A percentile compares a stretch with the other conserved stretches of the same genome.
These are phyloP conservation scores for Harrya chromipes DNA, from an alignment of 768 basidiomycete species.

Conservation along the genomic window DNA sequence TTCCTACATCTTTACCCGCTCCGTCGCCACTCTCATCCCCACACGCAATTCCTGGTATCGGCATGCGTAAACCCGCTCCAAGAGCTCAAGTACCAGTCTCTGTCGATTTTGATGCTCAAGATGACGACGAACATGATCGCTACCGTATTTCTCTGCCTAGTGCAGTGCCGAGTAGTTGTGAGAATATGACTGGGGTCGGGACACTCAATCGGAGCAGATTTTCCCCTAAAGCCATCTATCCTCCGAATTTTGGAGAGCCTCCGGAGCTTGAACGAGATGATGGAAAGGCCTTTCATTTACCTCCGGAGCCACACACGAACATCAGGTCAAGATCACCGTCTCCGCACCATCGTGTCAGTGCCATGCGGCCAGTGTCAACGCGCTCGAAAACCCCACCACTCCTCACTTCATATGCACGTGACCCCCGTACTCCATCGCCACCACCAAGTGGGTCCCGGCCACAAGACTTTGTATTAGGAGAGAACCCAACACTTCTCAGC, in stretches of 20 bases:
- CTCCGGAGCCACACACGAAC: slow-evolving; percentile 16
- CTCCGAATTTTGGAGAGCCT: slow-evolving; percentile 8
- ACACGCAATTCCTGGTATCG: slow-evolving; percentile 31
- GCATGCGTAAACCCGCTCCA: slow-evolving; percentile 62
- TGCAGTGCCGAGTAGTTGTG: slow-evolving; percentile 46
- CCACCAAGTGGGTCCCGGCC: slow-evolving; percentile 19
- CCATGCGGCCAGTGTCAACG: slow-evolving; percentile 34
- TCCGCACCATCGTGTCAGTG: slow-evolving; percentile 24
- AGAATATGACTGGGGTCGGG: slow-evolving; percentile 70
- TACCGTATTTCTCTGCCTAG: slow-evolving; percentile 51
- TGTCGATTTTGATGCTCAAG: slow-evolving; percentile 41
- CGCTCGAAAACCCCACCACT: slow-evolving; percentile 42
- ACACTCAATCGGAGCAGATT: slow-evolving; percentile 30
- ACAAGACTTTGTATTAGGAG: slow-evolving; percentile 22
- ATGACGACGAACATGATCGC: slow-evolving; percentile 31
- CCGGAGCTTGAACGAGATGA: slow-evolving; percentile 12
- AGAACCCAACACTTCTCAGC: slow-evolving; percentile 44
- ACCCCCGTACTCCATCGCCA: slow-evolving; percentile 23
- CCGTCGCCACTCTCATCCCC: slow-evolving; percentile 18
- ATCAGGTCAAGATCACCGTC: slow-evolving; percentile 24
- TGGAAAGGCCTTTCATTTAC: slow-evolving; percentile 15
- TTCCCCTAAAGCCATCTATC: slow-evolving; percentile 17
- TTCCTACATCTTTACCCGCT: slow-evolving; percentile 15
- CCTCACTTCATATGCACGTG: slow-evolving; percentile 29
- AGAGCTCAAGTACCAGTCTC: slow-evolving; percentile 62